Base-by-base conservation (phyloP, 352 stramenopile genomes). In the Phytophthora tubulina region DNA sequence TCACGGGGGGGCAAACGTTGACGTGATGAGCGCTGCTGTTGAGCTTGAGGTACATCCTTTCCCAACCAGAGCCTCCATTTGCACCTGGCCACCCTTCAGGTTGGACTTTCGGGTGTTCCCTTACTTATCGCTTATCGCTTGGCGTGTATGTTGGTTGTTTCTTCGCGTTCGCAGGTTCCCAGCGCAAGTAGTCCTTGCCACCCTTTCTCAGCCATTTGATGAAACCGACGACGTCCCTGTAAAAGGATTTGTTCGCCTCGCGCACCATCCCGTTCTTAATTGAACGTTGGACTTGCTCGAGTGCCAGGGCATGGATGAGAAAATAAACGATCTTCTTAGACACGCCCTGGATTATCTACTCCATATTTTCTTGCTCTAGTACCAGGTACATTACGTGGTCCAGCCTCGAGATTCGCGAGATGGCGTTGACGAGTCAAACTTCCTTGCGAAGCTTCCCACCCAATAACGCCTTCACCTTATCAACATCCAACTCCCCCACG, bases 391-490 rank as follows among this genome's bases (percentile, higher is more conserved):
- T 63, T 11, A 57, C 44, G 32, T 58, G 44, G 0, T 35, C 62
- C 33, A 70, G 35, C 14, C 63, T 70, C 3, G 62, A 71, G 27
- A 70, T 42, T 3, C 63, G 53, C 0, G 54, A 71, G n/a, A 55
- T 11, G 0, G 54, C 45, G 8, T 61, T 48, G 10, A 46, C 30
- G 5, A 55, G 31, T 0, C 9, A 13, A 4, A 46, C 17, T 8
- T 61, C 53, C 38, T 61, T 65, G 2, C 10, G 3, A 15, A 71
- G 15, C 45, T 49, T 59, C 2, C 13, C 31, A 3, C 11, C 14
- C 46, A 64, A 30, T 0, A 70, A 2, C 0, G 53, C 11, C 44
- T 65, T 65, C 17, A 71, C 45, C 6, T 65, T 71, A 21, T 63
- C 63, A 30, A 71, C 60, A n/a, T 61, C 54, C 3, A 71, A 30